Base-by-base conservation (phyloP, 345 rosid species). In the Euphorbia peplus region DNA sequence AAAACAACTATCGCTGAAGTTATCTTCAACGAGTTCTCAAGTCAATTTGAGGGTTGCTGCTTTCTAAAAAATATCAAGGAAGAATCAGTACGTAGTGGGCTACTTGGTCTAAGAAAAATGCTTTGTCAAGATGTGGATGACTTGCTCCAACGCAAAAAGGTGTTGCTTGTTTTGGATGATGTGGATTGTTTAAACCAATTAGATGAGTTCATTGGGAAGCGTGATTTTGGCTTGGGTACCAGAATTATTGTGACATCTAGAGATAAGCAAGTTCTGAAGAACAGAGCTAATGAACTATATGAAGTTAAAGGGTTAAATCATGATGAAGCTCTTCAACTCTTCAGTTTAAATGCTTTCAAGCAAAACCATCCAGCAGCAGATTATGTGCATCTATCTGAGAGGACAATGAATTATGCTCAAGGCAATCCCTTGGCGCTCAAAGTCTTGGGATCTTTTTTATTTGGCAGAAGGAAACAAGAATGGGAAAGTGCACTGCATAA, bases 371-470 rank as follows among this genome's bases (percentile, higher is more conserved):
- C 60, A 5, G 28, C 18, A 7, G 10, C 1, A 4, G 60, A 55
- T 24, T 9, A 25, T 9, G 7, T 55, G 30, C 16, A 55, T 16
- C 60, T 55, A 55, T 24, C 32, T 12, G 3, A 11, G 2, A 55
- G 60, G 60, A 32, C 30, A 55, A 28, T 55, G 32, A 55, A 55
- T 9, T 24, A 25, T 55, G 60, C 60, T 5, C 60, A 25, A 8
- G 60, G 35, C 3, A 55, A 55, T 29, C 60, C 60, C 16, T 55
- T 55, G 32, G 60, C 60, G 13, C 60, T 55, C 14, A 55, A 55
- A 25, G 32, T 55, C 26, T 55, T 55, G 60, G 60, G 60, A 22
- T 24, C 60, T 25, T 11, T 15, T 55, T 28, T 55, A 25, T 55
- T 55, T 55, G 32, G 8, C 18, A 55, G n/a, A 25, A 25, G 60